phyloP scores from a whole-genome alignment of 2,329 filamentous ascomycete species.

The Cordyceps farinosa region DNA sequence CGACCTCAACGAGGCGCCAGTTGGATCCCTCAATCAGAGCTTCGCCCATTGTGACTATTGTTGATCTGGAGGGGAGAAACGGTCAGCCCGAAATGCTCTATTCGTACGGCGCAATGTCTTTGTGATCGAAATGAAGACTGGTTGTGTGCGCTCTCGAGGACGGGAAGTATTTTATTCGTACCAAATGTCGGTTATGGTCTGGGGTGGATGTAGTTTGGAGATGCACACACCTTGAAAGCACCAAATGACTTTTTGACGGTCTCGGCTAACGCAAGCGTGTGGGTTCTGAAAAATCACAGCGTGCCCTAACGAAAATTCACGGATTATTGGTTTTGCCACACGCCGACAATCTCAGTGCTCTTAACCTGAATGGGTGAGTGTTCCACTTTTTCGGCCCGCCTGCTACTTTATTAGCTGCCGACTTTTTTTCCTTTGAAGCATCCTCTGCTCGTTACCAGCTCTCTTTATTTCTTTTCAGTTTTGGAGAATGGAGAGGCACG shows the following conservation, averaged over 20 bases:
- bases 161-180: constrained; percentile 17
- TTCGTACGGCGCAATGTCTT: constrained; percentile 18
- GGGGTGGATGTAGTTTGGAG: constrained; percentile 21
- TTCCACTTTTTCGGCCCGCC: background rate
- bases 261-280: constrained; percentile 36
- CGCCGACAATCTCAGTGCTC: background rate
- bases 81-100: constrained; percentile 30
- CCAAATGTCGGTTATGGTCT: constrained; percentile 20
- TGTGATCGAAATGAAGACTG: constrained; percentile 1
- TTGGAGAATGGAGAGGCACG: background rate
- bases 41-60: constrained; percentile 70
- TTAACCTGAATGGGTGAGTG: background rate
- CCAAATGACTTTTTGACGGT: constrained; percentile 40
- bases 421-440: background rate
- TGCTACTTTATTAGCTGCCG: background rate
- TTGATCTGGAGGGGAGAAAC: constrained; percentile 44
- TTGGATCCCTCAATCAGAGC: constrained; percentile 75
- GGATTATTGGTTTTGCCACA: constrained; percentile 30
- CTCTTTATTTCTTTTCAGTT: background rate
- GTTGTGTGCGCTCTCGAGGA: constrained; percentile 10
- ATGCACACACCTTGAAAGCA: constrained; percentile 35
- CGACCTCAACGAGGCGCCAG: constrained; percentile 98
- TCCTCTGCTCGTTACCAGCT: background rate
- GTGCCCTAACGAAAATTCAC: constrained; percentile 40
- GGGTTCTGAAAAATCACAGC: constrained; percentile 38